Conservation (phyloP, 345 rosid species). For the Eucalyptus pumila region DNA sequence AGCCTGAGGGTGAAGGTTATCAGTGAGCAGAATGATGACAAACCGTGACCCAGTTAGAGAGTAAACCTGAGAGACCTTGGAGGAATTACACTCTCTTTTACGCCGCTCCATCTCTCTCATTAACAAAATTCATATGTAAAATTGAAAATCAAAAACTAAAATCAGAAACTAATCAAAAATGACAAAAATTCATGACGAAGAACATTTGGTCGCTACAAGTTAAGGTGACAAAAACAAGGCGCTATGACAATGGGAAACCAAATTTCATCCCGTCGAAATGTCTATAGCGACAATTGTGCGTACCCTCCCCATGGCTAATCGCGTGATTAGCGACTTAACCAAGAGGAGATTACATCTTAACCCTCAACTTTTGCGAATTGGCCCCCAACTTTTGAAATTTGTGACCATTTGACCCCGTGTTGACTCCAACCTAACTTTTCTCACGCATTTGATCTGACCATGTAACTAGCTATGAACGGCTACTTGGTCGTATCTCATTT, state of each 20-base stretch:
- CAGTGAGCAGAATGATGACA: fast-evolving
- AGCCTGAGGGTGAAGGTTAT: not conserved
- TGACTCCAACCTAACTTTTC: not conserved
- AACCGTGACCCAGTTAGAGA: not conserved
- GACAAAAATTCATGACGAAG: not conserved
- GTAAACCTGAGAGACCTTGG: not conserved
- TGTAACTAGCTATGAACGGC: not conserved
- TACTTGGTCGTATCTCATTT: not conserved
- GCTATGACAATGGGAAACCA: not conserved
- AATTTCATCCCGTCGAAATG: not conserved
- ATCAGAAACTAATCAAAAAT: not conserved
- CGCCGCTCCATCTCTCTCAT: not conserved
- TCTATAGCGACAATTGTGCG: not conserved
- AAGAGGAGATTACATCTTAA: not conserved
- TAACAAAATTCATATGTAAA: not conserved
- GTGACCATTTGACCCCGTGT: not conserved
- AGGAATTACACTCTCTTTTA: not conserved
- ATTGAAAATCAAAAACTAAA: not conserved
- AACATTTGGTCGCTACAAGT: not conserved
- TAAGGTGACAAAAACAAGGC: not conserved
- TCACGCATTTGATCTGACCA: not conserved
- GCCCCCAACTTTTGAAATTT: not conserved
- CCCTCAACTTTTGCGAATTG: not conserved
- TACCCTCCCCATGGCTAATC: not conserved
- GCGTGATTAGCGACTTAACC: not conserved